Conservation (phyloP, 345 rosid genomes). For the Citrus unshiu region DNA sequence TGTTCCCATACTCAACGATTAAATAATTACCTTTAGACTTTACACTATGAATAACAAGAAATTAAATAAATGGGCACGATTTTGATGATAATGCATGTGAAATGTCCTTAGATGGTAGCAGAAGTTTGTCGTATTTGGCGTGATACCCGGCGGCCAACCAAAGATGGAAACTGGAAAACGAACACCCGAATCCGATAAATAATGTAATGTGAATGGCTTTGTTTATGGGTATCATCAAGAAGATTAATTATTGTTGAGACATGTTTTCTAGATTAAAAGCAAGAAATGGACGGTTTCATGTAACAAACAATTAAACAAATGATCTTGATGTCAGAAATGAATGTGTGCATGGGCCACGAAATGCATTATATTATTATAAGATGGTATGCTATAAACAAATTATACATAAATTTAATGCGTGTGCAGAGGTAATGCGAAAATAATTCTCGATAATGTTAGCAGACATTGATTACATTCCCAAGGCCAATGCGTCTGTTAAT, state of each 20-base stretch:
- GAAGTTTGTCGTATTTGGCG: background rate
- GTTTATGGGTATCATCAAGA: background rate
- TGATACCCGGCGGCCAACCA: background rate
- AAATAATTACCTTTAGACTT: background rate
- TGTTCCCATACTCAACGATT: background rate
- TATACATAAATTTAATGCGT: too few relatives aligned
- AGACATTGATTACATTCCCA: too few relatives aligned
- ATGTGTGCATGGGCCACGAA: background rate
- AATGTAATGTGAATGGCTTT: background rate
- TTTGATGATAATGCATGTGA: background rate
- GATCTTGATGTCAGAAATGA: too few relatives aligned
- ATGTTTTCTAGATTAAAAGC: background rate
- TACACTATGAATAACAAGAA: too few relatives aligned
- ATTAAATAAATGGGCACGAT: background rate
- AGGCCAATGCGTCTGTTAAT: too few relatives aligned
- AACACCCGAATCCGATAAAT: background rate
- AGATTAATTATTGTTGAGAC: too few relatives aligned
- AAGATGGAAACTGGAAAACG: background rate
- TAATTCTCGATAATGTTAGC: background rate
- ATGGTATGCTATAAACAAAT: background rate
- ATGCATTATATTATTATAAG: background rate
- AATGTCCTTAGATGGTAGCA: background rate
- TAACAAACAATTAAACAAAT: background rate
- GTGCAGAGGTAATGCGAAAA: background rate
- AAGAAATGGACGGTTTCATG: background rate